Conservation (phyloP, 192 early-diverging fungal genomes). For the Coemansia sp. region DNA sequence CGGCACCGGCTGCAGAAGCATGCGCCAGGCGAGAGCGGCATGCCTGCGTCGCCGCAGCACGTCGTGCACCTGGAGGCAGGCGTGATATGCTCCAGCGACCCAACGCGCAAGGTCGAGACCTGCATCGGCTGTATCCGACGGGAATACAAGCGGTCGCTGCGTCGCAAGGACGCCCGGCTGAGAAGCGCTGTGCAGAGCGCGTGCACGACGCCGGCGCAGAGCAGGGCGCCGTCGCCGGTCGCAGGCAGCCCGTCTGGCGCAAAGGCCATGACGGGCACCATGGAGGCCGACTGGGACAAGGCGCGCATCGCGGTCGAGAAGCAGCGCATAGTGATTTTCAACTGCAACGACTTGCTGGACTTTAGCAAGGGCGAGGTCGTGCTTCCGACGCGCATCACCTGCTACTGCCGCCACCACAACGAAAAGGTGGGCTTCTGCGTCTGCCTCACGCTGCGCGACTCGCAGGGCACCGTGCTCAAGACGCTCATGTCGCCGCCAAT, state of each 20-base stretch:
- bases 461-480: slow-evolving; percentile 63
- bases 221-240: slow-evolving; percentile 53
- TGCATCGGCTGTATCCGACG: slow-evolving; percentile 82
- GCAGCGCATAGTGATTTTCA: slow-evolving; percentile 82
- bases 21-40: slow-evolving; percentile 32
- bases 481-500: slow-evolving; percentile 84
- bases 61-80: slow-evolving; percentile 74
- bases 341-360: slow-evolving; percentile 80
- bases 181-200: slow-evolving; percentile 44
- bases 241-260: slow-evolving; percentile 41
- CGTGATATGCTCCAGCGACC: slow-evolving; percentile 83
- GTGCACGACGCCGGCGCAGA: slow-evolving; percentile 58
- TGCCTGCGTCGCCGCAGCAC: slow-evolving; percentile 51
- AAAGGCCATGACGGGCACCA: slow-evolving; percentile 48
- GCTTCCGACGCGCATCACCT: slow-evolving; percentile 90
- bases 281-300: slow-evolving; percentile 64
- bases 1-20: slow-evolving; percentile 51
- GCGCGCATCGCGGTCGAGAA: slow-evolving; percentile 68
- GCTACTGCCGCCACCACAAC: slow-evolving; percentile 93
- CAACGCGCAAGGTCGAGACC: slow-evolving; percentile 68
- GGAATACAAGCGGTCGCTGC: slow-evolving; percentile 72
- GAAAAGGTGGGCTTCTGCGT: slow-evolving; percentile 93
- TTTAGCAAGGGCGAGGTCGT: slow-evolving; percentile 85
- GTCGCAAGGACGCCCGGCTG: slow-evolving; percentile 51
- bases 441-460: slow-evolving; percentile 75